phyloP scores from a whole-genome alignment of 352 stramenopile species.

The Pythium aquatile region DNA sequence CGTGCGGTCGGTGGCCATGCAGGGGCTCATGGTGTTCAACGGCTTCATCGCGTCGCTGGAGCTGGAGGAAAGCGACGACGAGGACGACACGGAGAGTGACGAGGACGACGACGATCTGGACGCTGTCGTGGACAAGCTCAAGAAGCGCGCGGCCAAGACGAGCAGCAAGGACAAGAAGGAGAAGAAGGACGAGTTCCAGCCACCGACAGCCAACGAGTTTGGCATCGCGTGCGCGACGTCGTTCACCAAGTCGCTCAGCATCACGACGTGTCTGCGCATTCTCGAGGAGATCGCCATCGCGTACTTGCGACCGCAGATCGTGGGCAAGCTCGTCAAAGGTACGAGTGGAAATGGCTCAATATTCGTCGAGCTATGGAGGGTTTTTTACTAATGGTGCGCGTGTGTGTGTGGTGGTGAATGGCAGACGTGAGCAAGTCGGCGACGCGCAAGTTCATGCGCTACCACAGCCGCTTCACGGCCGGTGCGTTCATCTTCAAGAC shows the following conservation, averaged over 20 bases:
- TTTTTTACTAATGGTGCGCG: too few species aligned
- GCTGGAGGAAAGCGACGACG: constrained; percentile 53
- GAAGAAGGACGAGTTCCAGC: constrained; percentile 41
- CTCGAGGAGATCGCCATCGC: constrained; percentile 67
- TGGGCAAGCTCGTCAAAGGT: constrained; percentile 86
- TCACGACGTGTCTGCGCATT: constrained; percentile 75
- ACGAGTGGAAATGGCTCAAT: neutral
- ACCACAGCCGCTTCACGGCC: constrained; percentile 49
- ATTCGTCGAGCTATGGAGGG: too few species aligned
- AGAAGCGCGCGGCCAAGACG: constrained; percentile 24
- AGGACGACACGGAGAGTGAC: constrained; percentile 39
- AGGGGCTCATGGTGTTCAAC: constrained; percentile 77
- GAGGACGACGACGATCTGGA: constrained; percentile 33
- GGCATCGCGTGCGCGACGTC: constrained; percentile 45
- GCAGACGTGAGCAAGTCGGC: constrained; percentile 76
- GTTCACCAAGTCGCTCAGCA: constrained; percentile 77
- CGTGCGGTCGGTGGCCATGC: constrained; percentile 56
- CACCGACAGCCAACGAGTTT: constrained; percentile 62
- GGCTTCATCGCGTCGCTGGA: constrained; percentile 74
- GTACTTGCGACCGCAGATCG: constrained; percentile 50
- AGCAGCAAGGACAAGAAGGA: constrained; percentile 12
- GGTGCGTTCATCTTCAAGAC: constrained; percentile 74
- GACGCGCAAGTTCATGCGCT: constrained; percentile 72
- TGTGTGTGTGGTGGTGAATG: neutral
- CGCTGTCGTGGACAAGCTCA: constrained; percentile 13